Base-by-base conservation (phyloP, 2,329 filamentous ascomycete species). In the Cladosporium sp. region DNA sequence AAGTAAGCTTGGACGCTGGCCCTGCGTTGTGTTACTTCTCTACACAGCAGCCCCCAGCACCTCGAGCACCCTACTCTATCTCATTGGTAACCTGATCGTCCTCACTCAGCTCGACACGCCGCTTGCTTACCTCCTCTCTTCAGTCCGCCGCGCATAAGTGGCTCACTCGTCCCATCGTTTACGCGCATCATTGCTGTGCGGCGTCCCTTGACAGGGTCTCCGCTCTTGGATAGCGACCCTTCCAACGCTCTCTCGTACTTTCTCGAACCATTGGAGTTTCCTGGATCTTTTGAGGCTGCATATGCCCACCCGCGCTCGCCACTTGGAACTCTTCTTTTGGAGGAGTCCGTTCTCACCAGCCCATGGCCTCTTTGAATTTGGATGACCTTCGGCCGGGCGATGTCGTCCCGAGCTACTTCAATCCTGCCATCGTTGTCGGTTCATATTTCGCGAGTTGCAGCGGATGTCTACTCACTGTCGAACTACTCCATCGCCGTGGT, bases 401-500 rank as follows among this genome's bases (percentile, higher is more conserved):
- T 13, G 22, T 58, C 32, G 71, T 77, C 20, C 61, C 64, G 2
- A 77, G 77, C 58, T 73, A 72, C 13, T 78, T 77, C 56, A 64
- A 71, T n/a, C 61, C 79, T 3, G 83, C 84, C 37, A 87, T 89
- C 65, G 80, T 93, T 12, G 79, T 86, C 22, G 78, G 90, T 9
- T 87, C 85, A 1, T 88, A 83, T 65, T 73, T 88, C 42, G 79
- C 87, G 63, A 94, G 90, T 68, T 84, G 89, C 61, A 77, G 89
- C 62, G 91, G 91, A 61, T 87, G 89, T 49, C 80, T 84, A 51
- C 90, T 90, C 3, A 92, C 91, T 0, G 78, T 96, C 32, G 91
- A 96, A 71, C 76, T 96, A 58, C 84, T 96, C 52, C 89, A 94
- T 69, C 79, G 89, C 58, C 62, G 68, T 42, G 68, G 65, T 7